Percentiles rank a stretch among this genome's conserved stretches.
Conservation (phyloP, 2,329 filamentous ascomycete genomes). For the Ceratocystis lukuohia region DNA sequence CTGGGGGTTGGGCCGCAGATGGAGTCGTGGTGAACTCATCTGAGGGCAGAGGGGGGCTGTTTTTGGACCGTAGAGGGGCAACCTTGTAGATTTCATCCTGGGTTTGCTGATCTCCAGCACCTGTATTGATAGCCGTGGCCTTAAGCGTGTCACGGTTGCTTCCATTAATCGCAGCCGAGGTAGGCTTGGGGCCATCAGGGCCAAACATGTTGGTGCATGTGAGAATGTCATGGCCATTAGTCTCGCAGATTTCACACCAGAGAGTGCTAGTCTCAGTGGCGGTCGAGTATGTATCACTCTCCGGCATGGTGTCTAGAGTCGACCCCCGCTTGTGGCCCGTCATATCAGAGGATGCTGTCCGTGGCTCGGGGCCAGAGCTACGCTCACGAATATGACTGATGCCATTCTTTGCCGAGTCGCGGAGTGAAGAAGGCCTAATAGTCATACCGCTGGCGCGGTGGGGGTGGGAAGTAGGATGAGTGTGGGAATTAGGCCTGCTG, state of each 20-base stretch:
- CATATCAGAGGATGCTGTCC: slow-evolving; percentile 36
- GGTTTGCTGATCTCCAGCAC: slow-evolving; percentile 27
- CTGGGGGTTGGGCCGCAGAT: slow-evolving; percentile 4
- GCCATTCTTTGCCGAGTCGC: slow-evolving; percentile 55
- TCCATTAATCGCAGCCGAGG: slow-evolving; percentile 17
- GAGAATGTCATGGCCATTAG: slow-evolving; percentile 79
- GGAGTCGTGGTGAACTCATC: background rate
- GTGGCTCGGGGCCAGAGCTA: slow-evolving; percentile 35
- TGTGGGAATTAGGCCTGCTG: slow-evolving; percentile 24
- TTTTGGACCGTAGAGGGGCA: slow-evolving; percentile 40
- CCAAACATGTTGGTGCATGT: slow-evolving; percentile 87
- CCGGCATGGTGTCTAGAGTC: slow-evolving; percentile 54
- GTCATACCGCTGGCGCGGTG: slow-evolving; percentile 37
- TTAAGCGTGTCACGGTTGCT: slow-evolving; percentile 20
- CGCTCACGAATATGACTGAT: slow-evolving; percentile 24
- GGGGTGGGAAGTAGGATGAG: slow-evolving; percentile 22
- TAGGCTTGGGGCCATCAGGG: slow-evolving; percentile 29
- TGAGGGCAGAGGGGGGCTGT: slow-evolving; percentile 19
- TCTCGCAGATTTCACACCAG: slow-evolving; percentile 95
- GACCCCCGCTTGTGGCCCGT: slow-evolving; percentile 36
- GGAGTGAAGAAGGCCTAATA: slow-evolving; percentile 43
- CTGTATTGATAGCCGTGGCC: slow-evolving; percentile 1
- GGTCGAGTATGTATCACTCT: slow-evolving; percentile 56
- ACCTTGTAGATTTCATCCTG: slow-evolving; percentile 34
- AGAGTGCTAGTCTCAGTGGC: slow-evolving; percentile 59